These are phyloP conservation scores for Dissophora globulifera DNA, from an alignment of 192 early-diverging fungal genomes.

Conservation along the genomic window DNA sequence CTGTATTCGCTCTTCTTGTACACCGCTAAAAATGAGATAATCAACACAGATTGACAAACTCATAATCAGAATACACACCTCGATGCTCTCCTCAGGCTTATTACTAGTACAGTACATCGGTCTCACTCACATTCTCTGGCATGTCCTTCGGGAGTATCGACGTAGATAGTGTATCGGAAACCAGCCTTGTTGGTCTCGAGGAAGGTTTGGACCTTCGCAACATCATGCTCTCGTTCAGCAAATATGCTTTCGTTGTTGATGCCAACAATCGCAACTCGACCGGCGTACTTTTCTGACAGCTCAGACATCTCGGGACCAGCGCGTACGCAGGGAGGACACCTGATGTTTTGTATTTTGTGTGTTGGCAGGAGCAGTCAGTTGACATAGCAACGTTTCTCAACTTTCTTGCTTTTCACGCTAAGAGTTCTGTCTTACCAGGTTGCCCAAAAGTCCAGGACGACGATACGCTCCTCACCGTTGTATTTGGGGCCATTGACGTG, in stretches of 20 bases:
- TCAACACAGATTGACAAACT: too few relatives aligned
- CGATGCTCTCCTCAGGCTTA: too few relatives aligned
- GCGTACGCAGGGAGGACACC: conserved; percentile 37
- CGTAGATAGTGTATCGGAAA: conserved; percentile 25
- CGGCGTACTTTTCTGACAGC: conserved; percentile 26
- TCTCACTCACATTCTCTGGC: conserved; percentile 21
- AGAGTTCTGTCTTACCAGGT: conserved; percentile 25
- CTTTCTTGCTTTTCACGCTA: too few relatives aligned
- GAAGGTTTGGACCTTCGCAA: conserved; percentile 15
- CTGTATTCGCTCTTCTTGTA: conserved; percentile 28
- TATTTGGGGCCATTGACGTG: conserved; percentile 23
- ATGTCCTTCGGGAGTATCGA: conserved; percentile 24
- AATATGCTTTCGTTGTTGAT: conserved; percentile 40
- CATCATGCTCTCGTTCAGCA: neutral
- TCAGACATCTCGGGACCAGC: conserved; percentile 35
- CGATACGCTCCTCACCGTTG: conserved; percentile 24
- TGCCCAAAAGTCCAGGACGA: conserved; percentile 51
- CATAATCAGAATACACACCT: neutral
- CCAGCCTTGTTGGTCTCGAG: conserved; percentile 24
- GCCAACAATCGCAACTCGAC: conserved; percentile 31
- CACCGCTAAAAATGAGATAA: conserved; percentile 14
- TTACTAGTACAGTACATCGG: too few relatives aligned
- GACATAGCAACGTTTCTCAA: too few relatives aligned
- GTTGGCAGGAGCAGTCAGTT: too few relatives aligned
- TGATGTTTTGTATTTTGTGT: neutral